These are phyloP conservation scores for Pseudogymnoascus sp. DNA, from an alignment of 2,329 filamentous ascomycete genomes.

Conservation along the genomic window DNA sequence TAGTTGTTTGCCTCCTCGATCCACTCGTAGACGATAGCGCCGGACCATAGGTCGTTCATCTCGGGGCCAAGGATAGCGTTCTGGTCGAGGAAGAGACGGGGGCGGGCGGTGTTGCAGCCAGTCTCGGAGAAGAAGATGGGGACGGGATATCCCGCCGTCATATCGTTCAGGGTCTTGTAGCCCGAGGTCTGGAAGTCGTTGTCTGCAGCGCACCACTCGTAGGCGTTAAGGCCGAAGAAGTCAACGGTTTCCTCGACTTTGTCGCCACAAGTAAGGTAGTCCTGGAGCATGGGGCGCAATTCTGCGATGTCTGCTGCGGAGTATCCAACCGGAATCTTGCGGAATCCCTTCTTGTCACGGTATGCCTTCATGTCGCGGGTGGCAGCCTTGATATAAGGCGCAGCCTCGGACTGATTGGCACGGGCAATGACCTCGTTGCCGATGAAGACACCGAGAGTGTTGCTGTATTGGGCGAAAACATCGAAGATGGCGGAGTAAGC, in stretches of 20 bases:
- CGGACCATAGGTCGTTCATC: slow-evolving; percentile 66
- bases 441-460: slow-evolving; percentile 75
- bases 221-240: slow-evolving; percentile 80
- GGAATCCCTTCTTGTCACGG: slow-evolving; percentile 65
- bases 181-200: slow-evolving; percentile 59
- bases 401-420: slow-evolving; percentile 51
- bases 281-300: slow-evolving; percentile 52
- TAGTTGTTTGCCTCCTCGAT: slow-evolving; percentile 78
- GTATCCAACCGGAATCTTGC: slow-evolving; percentile 77
- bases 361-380: slow-evolving; percentile 77
- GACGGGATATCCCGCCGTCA: slow-evolving; percentile 65
- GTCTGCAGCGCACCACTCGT: slow-evolving; percentile 59
- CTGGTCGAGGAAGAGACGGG: slow-evolving; percentile 64
- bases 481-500: slow-evolving; percentile 68
- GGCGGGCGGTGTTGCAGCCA: slow-evolving; percentile 62
- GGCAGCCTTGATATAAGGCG: slow-evolving; percentile 77
- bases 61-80: slow-evolving; percentile 64
- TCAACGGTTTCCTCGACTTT: slow-evolving; percentile 65
- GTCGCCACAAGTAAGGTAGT: slow-evolving; percentile 71
- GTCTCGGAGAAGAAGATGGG: slow-evolving; percentile 88
- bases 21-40: slow-evolving; percentile 84
- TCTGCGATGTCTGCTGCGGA: slow-evolving; percentile 77
- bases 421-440: slow-evolving; percentile 79
- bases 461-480: slow-evolving; percentile 68
- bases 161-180: slow-evolving; percentile 59